Conservation (phyloP, 1,284 basidiomycete genomes). For the Austropuccinia psidii region DNA sequence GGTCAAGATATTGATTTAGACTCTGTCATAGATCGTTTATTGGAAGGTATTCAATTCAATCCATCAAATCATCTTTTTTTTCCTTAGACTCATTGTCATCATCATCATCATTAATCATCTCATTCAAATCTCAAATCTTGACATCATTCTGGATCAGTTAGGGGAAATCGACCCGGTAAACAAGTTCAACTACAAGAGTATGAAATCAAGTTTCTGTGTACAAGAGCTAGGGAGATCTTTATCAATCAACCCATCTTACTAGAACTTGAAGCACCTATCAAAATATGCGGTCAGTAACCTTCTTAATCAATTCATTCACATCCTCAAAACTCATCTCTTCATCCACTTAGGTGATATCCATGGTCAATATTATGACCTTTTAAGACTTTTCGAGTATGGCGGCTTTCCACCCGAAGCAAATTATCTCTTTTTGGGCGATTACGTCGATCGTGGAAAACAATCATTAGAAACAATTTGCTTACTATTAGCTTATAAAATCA, state of each 20-base stretch:
- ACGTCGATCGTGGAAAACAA: conserved; percentile 91
- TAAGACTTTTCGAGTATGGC: conserved; percentile 87
- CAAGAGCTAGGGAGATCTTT: conserved; percentile 89
- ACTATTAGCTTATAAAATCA: conserved; percentile 90
- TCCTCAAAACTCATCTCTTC: background rate
- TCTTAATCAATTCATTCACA: background rate
- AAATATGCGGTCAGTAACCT: conserved; percentile 76
- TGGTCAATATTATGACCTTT: conserved; percentile 88
- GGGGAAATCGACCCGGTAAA: conserved; percentile 87
- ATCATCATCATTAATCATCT: background rate
- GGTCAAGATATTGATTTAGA: conserved; percentile 81
- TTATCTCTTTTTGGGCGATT: conserved; percentile 90
- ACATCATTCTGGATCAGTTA: conserved; percentile 56
- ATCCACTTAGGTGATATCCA: conserved; percentile 70
- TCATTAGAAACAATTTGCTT: conserved; percentile 82
- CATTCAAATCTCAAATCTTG: background rate
- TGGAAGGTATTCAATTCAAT: conserved; percentile 67
- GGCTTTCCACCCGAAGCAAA: conserved; percentile 94
- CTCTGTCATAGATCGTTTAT: conserved; percentile 90
- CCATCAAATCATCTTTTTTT: conserved; percentile 2
- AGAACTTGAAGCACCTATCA: conserved; percentile 90
- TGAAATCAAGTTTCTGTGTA: conserved; percentile 92
- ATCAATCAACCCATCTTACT: conserved; percentile 90
- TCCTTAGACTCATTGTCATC: background rate
- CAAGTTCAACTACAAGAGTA: conserved; percentile 88